phyloP scores from a whole-genome alignment of 169 alveolate genomes.

The Plasmodium yoelii region DNA sequence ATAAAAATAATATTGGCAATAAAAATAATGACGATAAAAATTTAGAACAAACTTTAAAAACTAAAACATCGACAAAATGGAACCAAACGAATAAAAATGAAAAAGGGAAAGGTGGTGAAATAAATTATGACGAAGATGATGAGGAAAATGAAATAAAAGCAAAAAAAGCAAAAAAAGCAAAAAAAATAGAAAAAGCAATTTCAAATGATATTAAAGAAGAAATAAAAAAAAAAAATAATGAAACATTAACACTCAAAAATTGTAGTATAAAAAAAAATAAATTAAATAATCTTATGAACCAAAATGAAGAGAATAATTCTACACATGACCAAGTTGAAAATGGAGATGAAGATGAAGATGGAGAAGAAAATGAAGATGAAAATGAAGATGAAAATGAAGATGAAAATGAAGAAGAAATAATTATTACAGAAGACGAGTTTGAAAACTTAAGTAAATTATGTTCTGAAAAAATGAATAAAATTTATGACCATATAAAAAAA shows the following conservation, averaged over 20 bases:
- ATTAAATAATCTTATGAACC: background rate
- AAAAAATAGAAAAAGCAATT: background rate
- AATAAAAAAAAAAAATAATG: background rate
- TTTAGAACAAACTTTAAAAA: background rate
- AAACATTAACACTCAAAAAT: conserved; percentile 12
- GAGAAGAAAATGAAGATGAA: background rate
- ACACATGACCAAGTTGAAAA: too few species aligned
- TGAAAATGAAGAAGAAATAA: background rate
- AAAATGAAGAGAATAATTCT: conserved; percentile 12
- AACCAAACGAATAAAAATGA: background rate
- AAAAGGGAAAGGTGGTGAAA: background rate
- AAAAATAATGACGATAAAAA: background rate
- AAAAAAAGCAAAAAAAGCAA: background rate
- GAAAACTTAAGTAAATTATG: conserved; percentile 7
- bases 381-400: conserved; percentile 2
- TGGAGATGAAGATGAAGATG: conserved; percentile 14
- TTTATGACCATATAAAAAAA: conserved; percentile 29
- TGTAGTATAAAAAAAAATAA: conserved; percentile 7
- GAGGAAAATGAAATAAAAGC: background rate
- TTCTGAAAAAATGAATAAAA: conserved; percentile 44
- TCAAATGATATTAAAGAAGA: background rate
- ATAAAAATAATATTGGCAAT: background rate
- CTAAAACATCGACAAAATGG: background rate
- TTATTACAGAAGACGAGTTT: conserved; percentile 47
- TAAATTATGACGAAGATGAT: background rate